Percentiles rank a stretch among this genome's conserved stretches.
Conservation (phyloP, 2,329 filamentous ascomycete species). For the Colletotrichum horii region DNA sequence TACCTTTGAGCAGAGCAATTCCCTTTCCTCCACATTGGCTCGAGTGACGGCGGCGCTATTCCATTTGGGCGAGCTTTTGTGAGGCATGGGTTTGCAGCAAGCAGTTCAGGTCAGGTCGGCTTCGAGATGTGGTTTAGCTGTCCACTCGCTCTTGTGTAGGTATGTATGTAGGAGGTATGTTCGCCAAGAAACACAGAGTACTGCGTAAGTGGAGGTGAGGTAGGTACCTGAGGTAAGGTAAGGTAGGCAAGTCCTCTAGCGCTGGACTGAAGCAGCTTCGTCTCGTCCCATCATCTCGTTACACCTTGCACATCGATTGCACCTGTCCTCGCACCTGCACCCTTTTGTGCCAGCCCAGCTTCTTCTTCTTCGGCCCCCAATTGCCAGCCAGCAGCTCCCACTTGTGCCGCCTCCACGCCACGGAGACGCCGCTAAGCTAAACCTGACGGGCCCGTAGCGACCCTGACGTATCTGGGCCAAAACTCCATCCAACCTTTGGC, state of each 20-base stretch:
- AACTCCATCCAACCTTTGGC: constrained; percentile 12
- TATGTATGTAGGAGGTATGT: not conserved
- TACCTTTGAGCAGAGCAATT: not conserved
- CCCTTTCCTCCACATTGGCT: not conserved
- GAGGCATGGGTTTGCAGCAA: not conserved
- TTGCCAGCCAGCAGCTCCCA: not conserved
- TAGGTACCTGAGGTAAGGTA: not conserved
- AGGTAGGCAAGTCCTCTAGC: not conserved
- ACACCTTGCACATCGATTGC: not conserved
- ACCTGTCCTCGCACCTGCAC: not conserved
- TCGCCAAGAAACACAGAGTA: not conserved
- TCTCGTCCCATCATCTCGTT: not conserved
- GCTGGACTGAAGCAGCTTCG: not conserved
- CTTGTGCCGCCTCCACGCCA: not conserved
- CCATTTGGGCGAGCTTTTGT: not conserved
- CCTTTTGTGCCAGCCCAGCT: not conserved
- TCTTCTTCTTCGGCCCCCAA: not conserved
- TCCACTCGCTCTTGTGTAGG: not conserved
- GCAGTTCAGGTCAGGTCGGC: not conserved
- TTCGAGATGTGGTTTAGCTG: not conserved
- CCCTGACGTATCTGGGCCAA: constrained; percentile 8
- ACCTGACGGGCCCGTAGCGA: constrained; percentile 1
- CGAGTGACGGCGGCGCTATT: not conserved
- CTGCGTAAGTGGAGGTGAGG: not conserved
- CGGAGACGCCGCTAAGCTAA: constrained; percentile 1